Evolutionary conservation across 2,329 filamentous ascomycete species (phyloP).

Genomic region (Colletotrichum sp.): DNA sequence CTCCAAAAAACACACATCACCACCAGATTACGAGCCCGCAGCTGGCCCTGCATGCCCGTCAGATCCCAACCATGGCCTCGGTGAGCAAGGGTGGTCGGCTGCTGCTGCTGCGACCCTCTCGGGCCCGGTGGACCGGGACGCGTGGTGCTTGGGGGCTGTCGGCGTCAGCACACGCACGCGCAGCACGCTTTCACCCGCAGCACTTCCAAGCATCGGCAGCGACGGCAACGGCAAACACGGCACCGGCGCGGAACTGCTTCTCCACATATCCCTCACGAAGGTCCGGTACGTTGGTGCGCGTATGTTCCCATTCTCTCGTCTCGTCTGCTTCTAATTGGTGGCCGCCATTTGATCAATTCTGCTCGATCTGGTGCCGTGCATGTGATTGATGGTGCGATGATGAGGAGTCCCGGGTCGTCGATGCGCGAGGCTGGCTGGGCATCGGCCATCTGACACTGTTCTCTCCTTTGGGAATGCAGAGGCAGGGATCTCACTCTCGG

Average conservation of each 20-base stretch:
- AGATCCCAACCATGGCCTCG: slow-evolving; percentile 1
- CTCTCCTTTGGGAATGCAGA: not conserved
- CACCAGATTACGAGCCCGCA: slow-evolving; percentile 1
- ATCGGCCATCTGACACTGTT: not conserved
- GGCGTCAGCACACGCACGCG: not conserved
- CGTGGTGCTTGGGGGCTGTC: slow-evolving; percentile 9
- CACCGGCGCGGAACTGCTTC: not conserved
- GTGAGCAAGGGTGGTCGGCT: slow-evolving; percentile 19
- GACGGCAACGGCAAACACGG: not conserved
- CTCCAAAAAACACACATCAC: not conserved
- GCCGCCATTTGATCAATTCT: not conserved
- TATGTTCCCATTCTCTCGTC: not conserved
- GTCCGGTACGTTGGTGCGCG: slow-evolving; percentile 15
- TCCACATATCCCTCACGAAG: slow-evolving; percentile 17
- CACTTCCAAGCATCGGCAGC: not conserved
- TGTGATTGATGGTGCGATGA: not conserved
- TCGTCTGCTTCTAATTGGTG: not conserved
- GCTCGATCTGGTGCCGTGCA: not conserved
- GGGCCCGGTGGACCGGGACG: slow-evolving; percentile 19
- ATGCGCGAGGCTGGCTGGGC: not conserved
- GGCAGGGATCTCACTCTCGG: not conserved
- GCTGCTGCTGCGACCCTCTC: slow-evolving; percentile 2
- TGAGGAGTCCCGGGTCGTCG: not conserved
- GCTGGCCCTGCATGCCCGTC: slow-evolving; percentile 21
- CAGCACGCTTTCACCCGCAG: not conserved